Conservation (phyloP, 164 flowering plant genomes). For the Magnolia sinica region DNA sequence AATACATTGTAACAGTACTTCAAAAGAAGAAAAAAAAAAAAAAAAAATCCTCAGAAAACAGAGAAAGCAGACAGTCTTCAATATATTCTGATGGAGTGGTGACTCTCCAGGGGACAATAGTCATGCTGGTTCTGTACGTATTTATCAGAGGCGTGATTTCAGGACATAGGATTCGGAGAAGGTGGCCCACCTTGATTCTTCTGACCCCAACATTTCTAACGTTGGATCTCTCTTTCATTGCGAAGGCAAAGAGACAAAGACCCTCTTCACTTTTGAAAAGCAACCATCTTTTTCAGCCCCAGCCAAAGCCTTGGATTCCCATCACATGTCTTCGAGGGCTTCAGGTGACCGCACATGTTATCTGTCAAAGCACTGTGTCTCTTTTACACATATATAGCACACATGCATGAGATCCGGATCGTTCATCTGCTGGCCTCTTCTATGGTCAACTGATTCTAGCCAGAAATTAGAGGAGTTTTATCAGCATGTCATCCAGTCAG, state of each 20-base stretch:
- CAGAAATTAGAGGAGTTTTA: too few relatives aligned
- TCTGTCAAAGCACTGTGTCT: neutral
- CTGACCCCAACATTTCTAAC: neutral
- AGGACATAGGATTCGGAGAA: neutral
- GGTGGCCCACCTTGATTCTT: neutral
- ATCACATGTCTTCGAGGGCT: too few relatives aligned
- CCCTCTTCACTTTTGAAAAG: neutral
- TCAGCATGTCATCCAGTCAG: too few relatives aligned
- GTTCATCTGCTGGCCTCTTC: neutral
- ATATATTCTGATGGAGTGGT: neutral
- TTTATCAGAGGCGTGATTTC: neutral
- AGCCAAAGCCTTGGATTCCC: neutral
- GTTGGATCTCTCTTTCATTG: neutral
- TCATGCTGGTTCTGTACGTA: neutral
- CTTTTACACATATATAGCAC: too few relatives aligned
- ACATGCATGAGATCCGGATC: neutral
- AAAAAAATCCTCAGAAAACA: too few relatives aligned
- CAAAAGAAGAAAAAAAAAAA: too few relatives aligned
- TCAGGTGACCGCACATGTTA: too few relatives aligned
- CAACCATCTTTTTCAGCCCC: neutral
- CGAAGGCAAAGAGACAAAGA: neutral
- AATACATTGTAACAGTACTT: too few relatives aligned
- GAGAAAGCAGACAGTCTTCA: neutral
- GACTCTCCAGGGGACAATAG: neutral
- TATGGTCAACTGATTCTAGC: neutral